phyloP scores from a whole-genome alignment of 2,329 filamentous ascomycete genomes.

The Rosellinia necatrix region DNA sequence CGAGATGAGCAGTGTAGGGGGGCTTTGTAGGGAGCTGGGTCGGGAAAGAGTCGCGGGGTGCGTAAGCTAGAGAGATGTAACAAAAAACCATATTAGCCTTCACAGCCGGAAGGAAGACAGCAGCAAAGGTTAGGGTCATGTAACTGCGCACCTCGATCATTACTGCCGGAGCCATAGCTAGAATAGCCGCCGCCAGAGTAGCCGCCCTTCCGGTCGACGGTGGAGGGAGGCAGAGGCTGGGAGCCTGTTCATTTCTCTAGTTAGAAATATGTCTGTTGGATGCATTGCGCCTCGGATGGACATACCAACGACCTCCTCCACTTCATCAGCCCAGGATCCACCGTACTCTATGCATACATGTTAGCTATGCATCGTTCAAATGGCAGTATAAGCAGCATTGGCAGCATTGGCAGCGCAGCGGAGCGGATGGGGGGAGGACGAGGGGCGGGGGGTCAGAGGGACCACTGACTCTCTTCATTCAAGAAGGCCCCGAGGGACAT shows the following conservation, averaged over 20 bases:
- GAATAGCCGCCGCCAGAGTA: conserved; percentile 27
- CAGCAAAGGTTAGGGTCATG: not conserved
- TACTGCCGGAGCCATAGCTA: conserved; percentile 30
- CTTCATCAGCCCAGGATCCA: conserved; percentile 98
- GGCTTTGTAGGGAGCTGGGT: conserved; percentile 80
- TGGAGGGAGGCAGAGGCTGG: conserved; percentile 57
- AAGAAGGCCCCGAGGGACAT: conserved; percentile 98
- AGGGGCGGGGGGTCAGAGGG: conserved; percentile 34
- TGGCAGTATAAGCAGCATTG: not conserved
- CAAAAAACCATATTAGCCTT: not conserved
- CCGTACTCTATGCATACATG: conserved; percentile 50
- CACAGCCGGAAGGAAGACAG: not conserved
- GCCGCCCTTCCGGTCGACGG: conserved; percentile 33
- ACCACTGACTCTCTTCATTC: conserved; percentile 85
- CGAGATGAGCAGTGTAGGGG: conserved; percentile 93
- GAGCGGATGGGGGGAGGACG: not conserved
- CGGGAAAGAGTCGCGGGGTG: conserved; percentile 75
- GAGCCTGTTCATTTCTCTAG: conserved; percentile 50
- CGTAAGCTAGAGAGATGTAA: conserved; percentile 55
- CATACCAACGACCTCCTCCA: conserved; percentile 86
- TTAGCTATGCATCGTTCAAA: conserved; percentile 30
- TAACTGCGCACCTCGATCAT: conserved; percentile 42
- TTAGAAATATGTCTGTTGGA: conserved; percentile 32
- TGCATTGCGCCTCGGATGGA: conserved; percentile 30
- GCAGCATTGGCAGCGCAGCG: not conserved